These are phyloP conservation scores for Pinus tabuliformis DNA, from an alignment of 75 land plant species.

Conservation along the genomic window DNA sequence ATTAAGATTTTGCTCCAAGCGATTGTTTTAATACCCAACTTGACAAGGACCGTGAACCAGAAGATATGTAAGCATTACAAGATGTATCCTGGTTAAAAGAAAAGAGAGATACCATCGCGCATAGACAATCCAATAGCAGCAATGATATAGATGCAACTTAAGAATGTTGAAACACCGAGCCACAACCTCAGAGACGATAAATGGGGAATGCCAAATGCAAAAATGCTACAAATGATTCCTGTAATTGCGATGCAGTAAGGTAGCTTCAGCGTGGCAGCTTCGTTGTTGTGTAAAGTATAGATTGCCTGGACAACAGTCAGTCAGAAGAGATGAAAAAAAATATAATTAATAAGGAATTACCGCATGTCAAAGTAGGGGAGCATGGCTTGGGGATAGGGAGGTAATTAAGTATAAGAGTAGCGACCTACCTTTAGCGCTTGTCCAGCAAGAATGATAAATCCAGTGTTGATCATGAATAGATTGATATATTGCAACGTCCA, in stretches of 20 bases:
- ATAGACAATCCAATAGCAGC: neutral
- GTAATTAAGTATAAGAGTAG: too few relatives aligned
- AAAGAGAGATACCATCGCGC: neutral
- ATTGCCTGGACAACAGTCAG: neutral
- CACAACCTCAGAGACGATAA: neutral
- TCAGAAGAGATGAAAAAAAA: too few relatives aligned
- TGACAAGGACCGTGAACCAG: neutral
- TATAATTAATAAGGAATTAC: too few relatives aligned
- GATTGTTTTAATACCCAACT: neutral
- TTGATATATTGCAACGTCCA: conserved; percentile 64
- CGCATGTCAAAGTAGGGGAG: too few relatives aligned
- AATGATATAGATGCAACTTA: neutral
- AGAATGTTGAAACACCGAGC: neutral
- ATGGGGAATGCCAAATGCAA: neutral
- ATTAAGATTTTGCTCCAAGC: neutral
- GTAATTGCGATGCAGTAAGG: neutral
- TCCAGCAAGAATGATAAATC: conserved; percentile 20
- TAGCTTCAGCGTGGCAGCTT: neutral
- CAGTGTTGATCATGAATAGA: conserved; percentile 63
- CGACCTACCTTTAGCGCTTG: too few relatives aligned
- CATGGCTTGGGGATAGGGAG: too few relatives aligned
- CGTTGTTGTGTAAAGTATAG: neutral
- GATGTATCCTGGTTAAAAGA: neutral
- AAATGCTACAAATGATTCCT: neutral
- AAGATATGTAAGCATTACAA: neutral